A percentile compares a stretch with the other conserved stretches of the same genome.
phyloP scores from a whole-genome alignment of 179 eudicot genomes.

The Monotropa hypopitys region DNA sequence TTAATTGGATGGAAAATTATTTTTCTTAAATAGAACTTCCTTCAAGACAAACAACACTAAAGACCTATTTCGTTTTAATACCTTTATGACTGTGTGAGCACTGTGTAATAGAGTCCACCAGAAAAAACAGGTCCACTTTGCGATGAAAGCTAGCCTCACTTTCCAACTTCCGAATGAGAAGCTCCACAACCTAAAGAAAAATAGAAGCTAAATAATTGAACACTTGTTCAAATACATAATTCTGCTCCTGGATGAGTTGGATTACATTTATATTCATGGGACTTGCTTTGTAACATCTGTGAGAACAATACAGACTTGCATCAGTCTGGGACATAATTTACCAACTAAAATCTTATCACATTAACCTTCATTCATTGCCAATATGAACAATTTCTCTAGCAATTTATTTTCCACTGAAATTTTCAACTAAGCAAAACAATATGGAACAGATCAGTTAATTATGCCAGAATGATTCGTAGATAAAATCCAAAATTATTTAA shows the following conservation, averaged over 20 bases:
- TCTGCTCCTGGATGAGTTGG: not conserved
- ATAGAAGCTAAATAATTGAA: not conserved
- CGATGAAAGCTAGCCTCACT: conserved; percentile 68
- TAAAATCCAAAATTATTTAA: not conserved
- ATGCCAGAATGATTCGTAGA: not conserved
- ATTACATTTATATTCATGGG: not conserved
- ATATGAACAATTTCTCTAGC: not conserved
- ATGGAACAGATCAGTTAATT: not conserved
- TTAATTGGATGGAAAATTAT: not conserved
- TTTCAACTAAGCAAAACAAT: not conserved
- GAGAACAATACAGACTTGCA: not conserved
- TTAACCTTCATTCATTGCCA: not conserved
- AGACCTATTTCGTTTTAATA: conserved; percentile 8
- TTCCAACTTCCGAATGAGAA: conserved; percentile 73
- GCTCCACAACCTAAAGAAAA: conserved; percentile 71
- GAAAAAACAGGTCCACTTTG: conserved; percentile 82
- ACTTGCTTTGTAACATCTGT: not conserved
- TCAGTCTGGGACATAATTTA: not conserved
- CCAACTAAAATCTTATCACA: not conserved
- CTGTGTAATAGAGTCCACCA: conserved; percentile 93
- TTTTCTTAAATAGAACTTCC: not conserved
- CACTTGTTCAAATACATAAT: not conserved
- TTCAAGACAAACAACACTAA: not conserved
- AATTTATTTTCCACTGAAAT: not conserved
- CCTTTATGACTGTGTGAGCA: conserved; percentile 91